Base-by-base conservation (phyloP, 805 yeast genomes). In the Wickerhamiella cacticola region DNA sequence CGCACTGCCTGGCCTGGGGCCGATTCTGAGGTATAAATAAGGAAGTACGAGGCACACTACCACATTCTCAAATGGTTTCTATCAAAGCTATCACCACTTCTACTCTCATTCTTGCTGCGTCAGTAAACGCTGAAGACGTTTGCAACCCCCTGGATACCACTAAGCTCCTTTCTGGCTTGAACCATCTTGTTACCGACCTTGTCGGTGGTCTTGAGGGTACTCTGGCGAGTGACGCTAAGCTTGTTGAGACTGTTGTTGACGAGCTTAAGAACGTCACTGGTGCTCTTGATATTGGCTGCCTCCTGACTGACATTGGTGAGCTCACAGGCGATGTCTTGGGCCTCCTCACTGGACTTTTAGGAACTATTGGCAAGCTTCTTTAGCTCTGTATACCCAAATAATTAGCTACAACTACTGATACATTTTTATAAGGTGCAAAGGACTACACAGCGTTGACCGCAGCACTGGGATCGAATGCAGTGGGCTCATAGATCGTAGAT, bases 401-500 rank as follows among this genome's bases (percentile, higher is more conserved):
- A 36, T 21, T 36, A 26, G 29, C 29, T 26, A 9, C 29, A 26
- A 26, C 13, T 5, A 5, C 24, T 18, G 7, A 19, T 22, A 19
- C 25, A n/a, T n/a, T 10, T 15, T 22, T 31, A 31, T 31, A 31
- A 7, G 10, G 10, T 25, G 10, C 28, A 25, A 7, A 25, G 7
- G 10, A 25, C 28, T 31, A 8, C 35, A 21, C n/a, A 36, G 8
- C 8, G 21, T 13, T 36, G n/a, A 16, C n/a, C 5, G 23, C 13
- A 13, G 28, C 36, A 12, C 21, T 29, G 28, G 26, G 38, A 38
- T 41, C 45, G n/a, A 41, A 41, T 10, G 45, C 45, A 8, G 28
- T 16, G 12, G 45, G 45, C 10, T 31, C 28, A 16, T 21, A 29
- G 12, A 41, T 41, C 19, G 28, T 28, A 31, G 38, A 29, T 10